phyloP scores from a whole-genome alignment of 345 rosid genomes.

The Populus tremula region DNA sequence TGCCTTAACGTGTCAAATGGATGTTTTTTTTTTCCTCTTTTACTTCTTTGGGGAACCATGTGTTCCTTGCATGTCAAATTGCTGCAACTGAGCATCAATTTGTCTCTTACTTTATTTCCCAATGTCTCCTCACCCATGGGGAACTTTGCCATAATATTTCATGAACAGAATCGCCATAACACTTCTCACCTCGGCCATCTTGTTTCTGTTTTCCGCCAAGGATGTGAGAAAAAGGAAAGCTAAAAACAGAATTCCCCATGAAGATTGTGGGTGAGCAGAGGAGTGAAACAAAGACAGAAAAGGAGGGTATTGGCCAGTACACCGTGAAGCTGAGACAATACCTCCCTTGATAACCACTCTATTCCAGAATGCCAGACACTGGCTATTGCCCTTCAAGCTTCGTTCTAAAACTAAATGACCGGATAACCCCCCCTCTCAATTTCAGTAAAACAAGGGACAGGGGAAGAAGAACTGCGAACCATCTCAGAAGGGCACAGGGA shows the following conservation, averaged over 20 bases:
- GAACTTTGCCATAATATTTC: background rate
- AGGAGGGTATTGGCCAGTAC: background rate
- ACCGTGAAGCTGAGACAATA: slow-evolving; percentile 15
- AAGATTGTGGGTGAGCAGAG: background rate
- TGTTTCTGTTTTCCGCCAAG: background rate
- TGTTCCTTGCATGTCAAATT: background rate
- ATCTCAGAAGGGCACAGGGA: background rate
- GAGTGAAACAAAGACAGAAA: background rate
- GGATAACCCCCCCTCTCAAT: background rate
- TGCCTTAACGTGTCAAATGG: background rate
- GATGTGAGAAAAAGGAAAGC: background rate
- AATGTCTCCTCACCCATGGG: background rate
- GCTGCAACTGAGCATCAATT: too few relatives aligned
- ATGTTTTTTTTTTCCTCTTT: background rate
- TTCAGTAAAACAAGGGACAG: background rate
- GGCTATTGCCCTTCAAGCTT: slow-evolving; percentile 6
- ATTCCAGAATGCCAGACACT: slow-evolving; percentile 25
- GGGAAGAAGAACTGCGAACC: background rate
- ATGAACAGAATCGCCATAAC: background rate
- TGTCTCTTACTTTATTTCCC: background rate
- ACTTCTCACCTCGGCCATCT: background rate
- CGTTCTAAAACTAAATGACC: background rate
- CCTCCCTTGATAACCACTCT: slow-evolving; percentile 24
- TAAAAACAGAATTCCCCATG: background rate
- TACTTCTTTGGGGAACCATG: background rate